Conservation (phyloP, 495 filamentous ascomycete species). For the Extremus antarcticus region DNA sequence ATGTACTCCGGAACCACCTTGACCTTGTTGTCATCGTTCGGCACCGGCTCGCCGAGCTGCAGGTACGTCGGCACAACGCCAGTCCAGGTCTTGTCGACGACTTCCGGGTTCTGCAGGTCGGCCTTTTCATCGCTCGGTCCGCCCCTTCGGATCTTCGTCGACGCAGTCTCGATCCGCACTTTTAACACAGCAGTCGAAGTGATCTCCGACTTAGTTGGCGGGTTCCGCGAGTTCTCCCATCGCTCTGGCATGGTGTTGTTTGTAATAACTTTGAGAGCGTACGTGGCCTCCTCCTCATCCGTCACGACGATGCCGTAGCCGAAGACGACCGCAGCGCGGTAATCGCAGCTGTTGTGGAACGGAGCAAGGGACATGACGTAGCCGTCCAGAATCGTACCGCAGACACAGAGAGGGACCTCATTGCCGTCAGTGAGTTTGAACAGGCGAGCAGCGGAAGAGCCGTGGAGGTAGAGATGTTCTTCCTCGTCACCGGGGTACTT, state of each 20-base stretch:
- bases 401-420: slow-evolving; percentile 54
- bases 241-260: slow-evolving; percentile 57
- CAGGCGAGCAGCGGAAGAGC: slow-evolving; percentile 71
- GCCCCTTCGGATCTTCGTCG: slow-evolving; percentile 67
- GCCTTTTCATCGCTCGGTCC: slow-evolving; percentile 58
- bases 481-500: slow-evolving; percentile 55
- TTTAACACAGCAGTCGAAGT: slow-evolving; percentile 63
- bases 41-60: slow-evolving; percentile 56
- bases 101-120: slow-evolving; percentile 47
- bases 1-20: slow-evolving; percentile 54
- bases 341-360: slow-evolving; percentile 70
- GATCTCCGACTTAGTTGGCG: slow-evolving; percentile 65
- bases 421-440: slow-evolving; percentile 50
- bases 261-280: slow-evolving; percentile 74
- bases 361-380: slow-evolving; percentile 68
- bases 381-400: slow-evolving; percentile 61
- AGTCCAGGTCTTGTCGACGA: slow-evolving; percentile 59
- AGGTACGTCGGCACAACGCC: slow-evolving; percentile 72
- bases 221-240: slow-evolving; percentile 52
- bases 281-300: slow-evolving; percentile 56
- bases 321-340: slow-evolving; percentile 71
- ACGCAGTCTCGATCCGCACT: slow-evolving; percentile 58
- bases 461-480: slow-evolving; percentile 66
- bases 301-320: slow-evolving; percentile 51
- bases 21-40: slow-evolving; percentile 50